Evolutionary conservation across 192 early-diverging fungal genomes (phyloP).

Genomic region (Chytriomyces hyalinus): DNA sequence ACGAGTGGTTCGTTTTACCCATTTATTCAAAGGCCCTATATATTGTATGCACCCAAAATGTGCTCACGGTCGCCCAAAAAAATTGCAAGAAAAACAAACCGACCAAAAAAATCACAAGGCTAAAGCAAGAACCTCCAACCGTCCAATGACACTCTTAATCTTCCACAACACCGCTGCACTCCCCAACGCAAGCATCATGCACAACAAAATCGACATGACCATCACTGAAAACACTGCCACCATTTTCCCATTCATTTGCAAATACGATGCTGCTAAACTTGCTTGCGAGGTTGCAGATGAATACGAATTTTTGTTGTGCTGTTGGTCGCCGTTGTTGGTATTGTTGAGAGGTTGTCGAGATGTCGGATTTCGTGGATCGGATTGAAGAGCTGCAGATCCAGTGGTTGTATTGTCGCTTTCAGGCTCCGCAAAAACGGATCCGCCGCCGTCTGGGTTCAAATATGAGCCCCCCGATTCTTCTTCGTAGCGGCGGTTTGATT

Average conservation of each 20-base stretch:
- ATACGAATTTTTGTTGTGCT: too few relatives aligned
- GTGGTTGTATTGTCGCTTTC: background rate
- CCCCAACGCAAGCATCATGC: slow-evolving; percentile 32
- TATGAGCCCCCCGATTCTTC: background rate
- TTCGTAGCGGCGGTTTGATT: too few relatives aligned
- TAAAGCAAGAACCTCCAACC: slow-evolving; percentile 30
- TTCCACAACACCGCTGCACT: slow-evolving; percentile 36
- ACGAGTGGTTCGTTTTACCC: too few relatives aligned
- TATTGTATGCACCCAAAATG: too few relatives aligned
- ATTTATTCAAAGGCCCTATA: too few relatives aligned
- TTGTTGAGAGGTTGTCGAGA: background rate
- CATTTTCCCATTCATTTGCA: background rate
- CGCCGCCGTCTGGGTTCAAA: background rate
- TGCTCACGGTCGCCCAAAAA: too few relatives aligned
- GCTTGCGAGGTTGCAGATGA: too few relatives aligned
- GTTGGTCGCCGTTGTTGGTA: background rate
- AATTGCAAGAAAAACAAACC: background rate
- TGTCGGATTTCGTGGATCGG: background rate
- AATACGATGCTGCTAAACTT: background rate
- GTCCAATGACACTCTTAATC: slow-evolving; percentile 18
- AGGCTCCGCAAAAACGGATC: background rate
- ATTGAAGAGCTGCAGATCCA: background rate
- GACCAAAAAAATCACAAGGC: slow-evolving; percentile 13
- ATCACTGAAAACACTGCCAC: slow-evolving; percentile 9
- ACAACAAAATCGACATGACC: slow-evolving; percentile 15